phyloP scores from a whole-genome alignment of 2,329 filamentous ascomycete species.

The Didymella lethalis region DNA sequence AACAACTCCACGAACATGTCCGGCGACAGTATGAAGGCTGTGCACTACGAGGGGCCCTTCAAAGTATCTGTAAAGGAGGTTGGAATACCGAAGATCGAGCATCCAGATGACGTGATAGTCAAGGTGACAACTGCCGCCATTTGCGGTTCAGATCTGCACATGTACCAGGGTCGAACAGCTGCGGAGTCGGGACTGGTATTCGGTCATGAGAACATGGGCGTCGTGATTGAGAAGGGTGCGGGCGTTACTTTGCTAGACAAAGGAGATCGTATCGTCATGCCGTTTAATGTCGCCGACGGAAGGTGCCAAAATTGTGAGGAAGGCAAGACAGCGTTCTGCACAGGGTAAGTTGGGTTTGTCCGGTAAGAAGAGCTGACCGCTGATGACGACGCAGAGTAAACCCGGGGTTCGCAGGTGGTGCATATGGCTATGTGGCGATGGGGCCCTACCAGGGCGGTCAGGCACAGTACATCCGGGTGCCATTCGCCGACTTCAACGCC shows the following conservation, averaged over 20 bases:
- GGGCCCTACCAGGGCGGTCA: constrained; percentile 65
- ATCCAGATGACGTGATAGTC: constrained; percentile 70
- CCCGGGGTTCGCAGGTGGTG: constrained; percentile 66
- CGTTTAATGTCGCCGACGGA: constrained; percentile 62
- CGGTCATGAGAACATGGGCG: constrained; percentile 69
- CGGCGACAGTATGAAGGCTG: constrained; percentile 63
- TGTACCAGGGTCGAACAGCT: constrained; percentile 72
- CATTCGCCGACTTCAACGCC: constrained; percentile 73
- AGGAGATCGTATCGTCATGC: constrained; percentile 70
- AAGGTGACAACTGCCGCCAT: constrained; percentile 71
- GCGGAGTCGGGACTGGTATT: constrained; percentile 69
- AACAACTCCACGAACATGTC: constrained; percentile 24
- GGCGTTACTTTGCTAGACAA: constrained; percentile 69
- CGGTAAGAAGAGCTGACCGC: neutral
- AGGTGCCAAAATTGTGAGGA: constrained; percentile 71
- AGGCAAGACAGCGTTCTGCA: constrained; percentile 70
- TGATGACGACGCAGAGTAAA: constrained; percentile 54
- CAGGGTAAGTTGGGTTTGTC: constrained; percentile 52
- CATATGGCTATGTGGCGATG: constrained; percentile 70
- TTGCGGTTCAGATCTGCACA: constrained; percentile 62
- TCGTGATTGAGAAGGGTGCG: constrained; percentile 62
- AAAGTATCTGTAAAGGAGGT: constrained; percentile 70
- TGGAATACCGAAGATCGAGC: constrained; percentile 65
- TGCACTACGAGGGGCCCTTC: constrained; percentile 69
- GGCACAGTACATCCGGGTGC: constrained; percentile 70